Evolutionary conservation across 352 stramenopile species (phyloP).

Genomic region (Blastocystis sp.): DNA sequence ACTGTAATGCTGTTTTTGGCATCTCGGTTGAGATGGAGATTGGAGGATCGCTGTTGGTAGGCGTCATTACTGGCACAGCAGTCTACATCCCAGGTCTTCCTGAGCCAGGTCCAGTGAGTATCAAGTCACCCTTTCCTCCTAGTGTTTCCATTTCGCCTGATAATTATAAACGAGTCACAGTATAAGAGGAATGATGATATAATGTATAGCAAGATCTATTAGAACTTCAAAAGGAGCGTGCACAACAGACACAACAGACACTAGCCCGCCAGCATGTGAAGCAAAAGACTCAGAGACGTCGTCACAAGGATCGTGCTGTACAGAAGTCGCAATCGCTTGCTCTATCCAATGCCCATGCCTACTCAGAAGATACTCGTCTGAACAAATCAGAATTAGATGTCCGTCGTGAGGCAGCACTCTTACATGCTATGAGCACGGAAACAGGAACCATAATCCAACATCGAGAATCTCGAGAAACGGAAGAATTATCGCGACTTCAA

Average conservation of each 20-base stretch:
- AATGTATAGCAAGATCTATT: background rate
- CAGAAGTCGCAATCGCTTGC: background rate
- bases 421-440: background rate
- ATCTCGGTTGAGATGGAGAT: constrained; percentile 86
- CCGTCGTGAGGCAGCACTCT: background rate
- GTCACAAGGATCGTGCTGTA: background rate
- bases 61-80: constrained; percentile 84
- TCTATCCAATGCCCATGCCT: background rate
- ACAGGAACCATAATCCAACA: background rate
- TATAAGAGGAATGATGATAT: background rate
- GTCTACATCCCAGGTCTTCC: constrained; percentile 89
- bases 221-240: background rate
- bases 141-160: background rate
- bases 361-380: background rate
- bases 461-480: too few species aligned
- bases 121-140: constrained; percentile 71
- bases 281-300: background rate
- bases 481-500: background rate
- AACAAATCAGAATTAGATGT: background rate
- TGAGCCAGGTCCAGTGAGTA: constrained; percentile 84
- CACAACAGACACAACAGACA: background rate
- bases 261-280: background rate
- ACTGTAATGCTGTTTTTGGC: constrained; percentile 91
- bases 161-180: constrained; percentile 10
- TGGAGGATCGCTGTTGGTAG: constrained; percentile 81